Evolutionary conservation across 2,329 filamentous ascomycete genomes (phyloP), one percentile per base, ranked within the genome.

Genomic region (Colletotrichum cereale): DNA sequence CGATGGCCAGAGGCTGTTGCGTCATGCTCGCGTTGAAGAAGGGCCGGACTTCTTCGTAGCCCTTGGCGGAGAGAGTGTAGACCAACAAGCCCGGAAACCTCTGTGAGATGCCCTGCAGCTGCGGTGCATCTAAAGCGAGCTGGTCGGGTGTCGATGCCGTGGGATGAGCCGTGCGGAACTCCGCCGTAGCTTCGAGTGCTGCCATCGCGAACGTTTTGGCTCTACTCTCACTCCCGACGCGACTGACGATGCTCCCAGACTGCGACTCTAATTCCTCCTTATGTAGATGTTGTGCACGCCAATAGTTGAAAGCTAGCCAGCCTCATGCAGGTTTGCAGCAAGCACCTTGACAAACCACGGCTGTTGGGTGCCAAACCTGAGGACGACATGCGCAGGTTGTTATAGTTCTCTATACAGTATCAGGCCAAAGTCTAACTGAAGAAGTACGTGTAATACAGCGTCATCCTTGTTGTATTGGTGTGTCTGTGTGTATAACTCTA

Each of bases 1-100:
- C 24, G 66, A 72, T 52, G 2, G 70, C 70, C 2, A 60, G 40
- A n/a, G 70, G 70, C n/a, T 40, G 66, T 40, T 62, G 55, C 12
- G 31, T 38, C 16, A 55, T 34, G 34, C 31, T 52, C 8, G 56
- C 66, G 16, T 52, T 72, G 48, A 65, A 56, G 42, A 50, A 65
- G 2, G 55, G 8, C 21, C 70, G 47, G 34, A 72, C 53, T 11
- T 61, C n/a, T 6, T 62, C 55, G 12, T 66, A 72, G 18, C 36
- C 24, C n/a, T 70, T 44, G 21, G 61, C 40, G 6, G 66, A 72
- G 18, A 16, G 47, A 3, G 55, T 66, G 55, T 72, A 72, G 16
- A 72, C 38, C 7, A 65, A 21, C 2, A 72, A 40, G 5, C 47
- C 29, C 8, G 70, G 66, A 21, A 50, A 8, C 12, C 16, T 56